These are phyloP conservation scores for Trametes maxima DNA, from an alignment of 768 basidiomycete species.

Conservation along the genomic window DNA sequence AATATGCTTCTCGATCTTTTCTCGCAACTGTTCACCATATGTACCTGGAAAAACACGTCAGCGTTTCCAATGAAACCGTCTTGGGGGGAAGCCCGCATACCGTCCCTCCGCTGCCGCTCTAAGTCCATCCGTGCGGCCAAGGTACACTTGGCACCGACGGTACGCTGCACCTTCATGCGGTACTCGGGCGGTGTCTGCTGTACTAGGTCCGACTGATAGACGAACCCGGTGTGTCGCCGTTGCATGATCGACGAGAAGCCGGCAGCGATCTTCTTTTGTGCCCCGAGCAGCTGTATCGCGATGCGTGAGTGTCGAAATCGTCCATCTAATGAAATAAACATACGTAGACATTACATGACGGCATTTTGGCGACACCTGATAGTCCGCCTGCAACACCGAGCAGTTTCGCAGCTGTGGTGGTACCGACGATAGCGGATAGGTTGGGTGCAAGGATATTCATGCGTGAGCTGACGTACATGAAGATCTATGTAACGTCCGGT, in stretches of 20 bases:
- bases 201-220: slow-evolving; percentile 92
- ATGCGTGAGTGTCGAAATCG: neutral
- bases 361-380: slow-evolving; percentile 88
- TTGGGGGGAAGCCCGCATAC: slow-evolving; percentile 41
- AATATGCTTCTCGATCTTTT: slow-evolving; percentile 91
- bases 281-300: slow-evolving; percentile 77
- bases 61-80: neutral
- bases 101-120: slow-evolving; percentile 81
- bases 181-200: slow-evolving; percentile 86
- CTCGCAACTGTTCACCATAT: slow-evolving; percentile 80
- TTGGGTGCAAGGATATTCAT: slow-evolving; percentile 99
- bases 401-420: slow-evolving; percentile 96
- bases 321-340: slow-evolving; percentile 16
- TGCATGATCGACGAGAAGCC: slow-evolving; percentile 90
- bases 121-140: slow-evolving; percentile 93
- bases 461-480: slow-evolving; percentile 98
- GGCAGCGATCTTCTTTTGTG: slow-evolving; percentile 88
- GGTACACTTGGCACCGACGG: slow-evolving; percentile 89
- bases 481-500: slow-evolving; percentile 63
- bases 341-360: slow-evolving; percentile 93
- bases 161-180: slow-evolving; percentile 89
- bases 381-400: slow-evolving; percentile 97
- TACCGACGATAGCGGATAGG: slow-evolving; percentile 97
- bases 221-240: slow-evolving; percentile 92
- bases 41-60: slow-evolving; percentile 45